These are phyloP conservation scores for Albatrellus sp. DNA, from an alignment of 1,284 basidiomycete species.

Conservation along the genomic window DNA sequence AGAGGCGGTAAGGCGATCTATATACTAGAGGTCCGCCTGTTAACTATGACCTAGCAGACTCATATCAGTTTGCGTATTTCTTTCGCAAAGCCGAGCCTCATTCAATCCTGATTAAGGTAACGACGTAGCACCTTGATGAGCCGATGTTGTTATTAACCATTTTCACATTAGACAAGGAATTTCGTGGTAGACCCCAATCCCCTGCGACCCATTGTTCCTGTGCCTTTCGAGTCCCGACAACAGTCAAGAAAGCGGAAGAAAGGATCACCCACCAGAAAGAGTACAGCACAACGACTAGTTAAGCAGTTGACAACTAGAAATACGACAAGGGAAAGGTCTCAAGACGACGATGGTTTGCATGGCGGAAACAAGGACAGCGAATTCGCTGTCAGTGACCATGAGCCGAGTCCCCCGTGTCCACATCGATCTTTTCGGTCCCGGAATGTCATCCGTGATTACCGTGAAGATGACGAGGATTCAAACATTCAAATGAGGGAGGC, in stretches of 20 bases:
- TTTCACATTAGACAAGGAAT: slow-evolving; percentile 30
- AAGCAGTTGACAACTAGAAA: too few relatives aligned
- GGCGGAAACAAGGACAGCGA: too few relatives aligned
- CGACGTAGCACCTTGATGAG: not conserved
- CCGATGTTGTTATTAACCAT: not conserved
- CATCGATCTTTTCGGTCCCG: not conserved
- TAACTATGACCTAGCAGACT: slow-evolving; percentile 28
- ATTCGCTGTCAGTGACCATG: too few relatives aligned
- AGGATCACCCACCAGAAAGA: not conserved
- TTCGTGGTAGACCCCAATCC: slow-evolving; percentile 33
- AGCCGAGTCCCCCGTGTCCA: too few relatives aligned
- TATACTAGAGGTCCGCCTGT: too few relatives aligned
- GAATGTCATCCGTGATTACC: not conserved
- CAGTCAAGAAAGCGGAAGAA: not conserved
- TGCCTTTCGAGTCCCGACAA: slow-evolving; percentile 11
- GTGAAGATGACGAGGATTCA: not conserved
- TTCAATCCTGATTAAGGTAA: slow-evolving; percentile 60
- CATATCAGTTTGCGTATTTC: slow-evolving; percentile 74
- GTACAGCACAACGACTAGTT: too few relatives aligned
- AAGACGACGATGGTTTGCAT: too few relatives aligned
- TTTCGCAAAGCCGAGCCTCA: slow-evolving; percentile 66
- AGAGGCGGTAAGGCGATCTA: slow-evolving; percentile 45
- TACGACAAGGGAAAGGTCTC: too few relatives aligned
- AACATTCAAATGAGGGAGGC: too few relatives aligned
- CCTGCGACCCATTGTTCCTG: slow-evolving; percentile 2